A percentile compares a stretch with the other conserved stretches of the same genome.
These are phyloP conservation scores for Boeremia exigua DNA, from an alignment of 2,329 filamentous ascomycete genomes.

Conservation along the genomic window DNA sequence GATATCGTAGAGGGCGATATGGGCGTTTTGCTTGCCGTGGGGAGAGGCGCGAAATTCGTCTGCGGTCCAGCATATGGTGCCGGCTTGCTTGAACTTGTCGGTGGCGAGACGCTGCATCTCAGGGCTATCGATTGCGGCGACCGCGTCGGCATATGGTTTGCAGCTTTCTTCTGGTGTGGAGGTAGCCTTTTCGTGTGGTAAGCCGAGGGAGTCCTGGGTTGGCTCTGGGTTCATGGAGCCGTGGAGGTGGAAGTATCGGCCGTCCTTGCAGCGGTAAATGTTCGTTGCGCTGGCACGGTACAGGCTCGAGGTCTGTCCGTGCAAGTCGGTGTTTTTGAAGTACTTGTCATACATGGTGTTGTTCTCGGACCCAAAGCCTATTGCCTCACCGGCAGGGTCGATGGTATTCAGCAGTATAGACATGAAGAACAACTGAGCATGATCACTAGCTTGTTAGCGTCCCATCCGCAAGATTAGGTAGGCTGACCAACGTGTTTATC, in stretches of 20 bases:
- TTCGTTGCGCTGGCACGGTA: constrained; percentile 51
- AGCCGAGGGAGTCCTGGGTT: constrained; percentile 46
- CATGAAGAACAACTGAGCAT: constrained; percentile 55
- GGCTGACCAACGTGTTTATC: constrained; percentile 54
- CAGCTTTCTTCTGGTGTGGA: constrained; percentile 39
- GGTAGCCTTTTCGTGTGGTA: constrained; percentile 42
- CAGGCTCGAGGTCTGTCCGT: constrained; percentile 20
- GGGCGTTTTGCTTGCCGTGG: constrained; percentile 52
- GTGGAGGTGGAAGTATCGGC: constrained; percentile 56
- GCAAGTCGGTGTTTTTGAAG: constrained; percentile 38
- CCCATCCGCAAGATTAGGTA: too few relatives aligned
- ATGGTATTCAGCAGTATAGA: constrained; percentile 47
- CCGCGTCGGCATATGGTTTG: constrained; percentile 43
- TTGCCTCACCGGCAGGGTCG: constrained; percentile 39
- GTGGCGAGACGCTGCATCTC: constrained; percentile 47
- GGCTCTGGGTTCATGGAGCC: constrained; percentile 56
- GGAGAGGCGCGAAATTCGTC: constrained; percentile 49
- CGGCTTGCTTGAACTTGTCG: constrained; percentile 50
- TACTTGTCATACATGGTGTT: constrained; percentile 27
- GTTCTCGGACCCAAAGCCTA: constrained; percentile 18
- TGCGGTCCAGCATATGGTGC: constrained; percentile 48
- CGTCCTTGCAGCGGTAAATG: constrained; percentile 57
- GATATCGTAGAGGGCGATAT: constrained; percentile 52
- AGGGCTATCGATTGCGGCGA: constrained; percentile 41
- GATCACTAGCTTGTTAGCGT: constrained; percentile 39